Conservation (phyloP, 169 alveolate species). For the Theileria parva region DNA sequence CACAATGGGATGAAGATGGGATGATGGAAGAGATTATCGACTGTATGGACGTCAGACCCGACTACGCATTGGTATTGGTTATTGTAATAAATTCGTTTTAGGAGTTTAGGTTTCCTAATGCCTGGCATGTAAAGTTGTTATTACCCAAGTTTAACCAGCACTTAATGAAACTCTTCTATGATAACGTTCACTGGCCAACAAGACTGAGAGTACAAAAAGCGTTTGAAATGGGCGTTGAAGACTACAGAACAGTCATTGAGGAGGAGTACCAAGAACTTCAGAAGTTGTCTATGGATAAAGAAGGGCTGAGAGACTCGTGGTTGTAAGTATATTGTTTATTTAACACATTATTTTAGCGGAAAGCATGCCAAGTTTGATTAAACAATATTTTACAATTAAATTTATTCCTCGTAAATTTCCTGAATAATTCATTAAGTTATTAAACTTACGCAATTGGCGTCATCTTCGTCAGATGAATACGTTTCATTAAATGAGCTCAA, state of each 20-base stretch:
- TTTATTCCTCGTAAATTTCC: slow-evolving; percentile 12
- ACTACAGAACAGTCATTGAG: slow-evolving; percentile 67
- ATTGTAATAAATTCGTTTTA: neutral
- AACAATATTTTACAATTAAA: neutral
- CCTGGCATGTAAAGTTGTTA: slow-evolving; percentile 58
- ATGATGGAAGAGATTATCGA: slow-evolving; percentile 72
- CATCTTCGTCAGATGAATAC: slow-evolving; percentile 29
- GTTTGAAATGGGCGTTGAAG: slow-evolving; percentile 73
- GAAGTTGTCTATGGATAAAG: neutral
- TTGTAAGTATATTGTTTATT: slow-evolving; percentile 23
- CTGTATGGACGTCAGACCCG: slow-evolving; percentile 69
- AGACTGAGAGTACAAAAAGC: slow-evolving; percentile 73
- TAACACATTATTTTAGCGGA: slow-evolving; percentile 22
- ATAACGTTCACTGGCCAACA: slow-evolving; percentile 79
- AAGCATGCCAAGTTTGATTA: neutral
- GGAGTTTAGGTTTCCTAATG: slow-evolving; percentile 60
- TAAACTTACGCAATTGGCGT: slow-evolving; percentile 14
- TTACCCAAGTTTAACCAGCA: slow-evolving; percentile 53
- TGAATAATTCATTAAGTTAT: neutral
- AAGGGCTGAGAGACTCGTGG: slow-evolving; percentile 49
- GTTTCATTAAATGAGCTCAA: slow-evolving; percentile 40
- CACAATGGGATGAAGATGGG: slow-evolving; percentile 76
- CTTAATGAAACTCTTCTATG: slow-evolving; percentile 27
- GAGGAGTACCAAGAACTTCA: slow-evolving; percentile 58
- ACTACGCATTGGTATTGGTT: slow-evolving; percentile 55